Evolutionary conservation across 345 rosid genomes (phyloP).

Genomic region (Theobroma cacao): DNA sequence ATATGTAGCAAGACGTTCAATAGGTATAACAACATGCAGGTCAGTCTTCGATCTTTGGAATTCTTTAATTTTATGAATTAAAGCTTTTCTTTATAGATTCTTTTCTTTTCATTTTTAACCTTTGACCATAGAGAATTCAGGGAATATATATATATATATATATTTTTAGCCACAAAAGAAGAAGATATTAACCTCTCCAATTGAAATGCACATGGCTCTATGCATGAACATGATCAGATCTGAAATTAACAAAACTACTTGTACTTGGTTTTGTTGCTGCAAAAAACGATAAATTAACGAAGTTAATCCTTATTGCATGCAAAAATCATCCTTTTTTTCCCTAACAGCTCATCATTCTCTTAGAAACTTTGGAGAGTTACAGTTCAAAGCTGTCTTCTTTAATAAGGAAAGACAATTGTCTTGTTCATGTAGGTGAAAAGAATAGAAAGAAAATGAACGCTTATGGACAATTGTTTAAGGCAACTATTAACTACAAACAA

Average conservation of each 20-base stretch:
- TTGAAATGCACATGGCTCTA: not conserved
- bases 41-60: conserved; percentile 17
- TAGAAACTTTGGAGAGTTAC: too few species aligned
- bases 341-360: not conserved
- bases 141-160: too few species aligned
- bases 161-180: not conserved
- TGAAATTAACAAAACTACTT: not conserved
- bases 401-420: not conserved
- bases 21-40: conserved; percentile 94
- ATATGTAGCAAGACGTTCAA: conserved; percentile 79
- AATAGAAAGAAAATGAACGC: not conserved
- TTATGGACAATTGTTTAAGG: not conserved
- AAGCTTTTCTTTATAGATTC: not conserved
- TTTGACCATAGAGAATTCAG: not conserved
- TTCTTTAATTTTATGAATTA: not conserved
- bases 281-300: not conserved
- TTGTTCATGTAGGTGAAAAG: conserved; percentile 1
- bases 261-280: not conserved
- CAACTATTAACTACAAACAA: not conserved
- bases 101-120: not conserved
- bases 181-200: not conserved
- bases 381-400: not conserved
- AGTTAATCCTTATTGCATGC: not conserved
- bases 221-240: not conserved
- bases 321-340: not conserved